phyloP scores from a whole-genome alignment of 352 stramenopile genomes.

The Phytophthora cactorum region DNA sequence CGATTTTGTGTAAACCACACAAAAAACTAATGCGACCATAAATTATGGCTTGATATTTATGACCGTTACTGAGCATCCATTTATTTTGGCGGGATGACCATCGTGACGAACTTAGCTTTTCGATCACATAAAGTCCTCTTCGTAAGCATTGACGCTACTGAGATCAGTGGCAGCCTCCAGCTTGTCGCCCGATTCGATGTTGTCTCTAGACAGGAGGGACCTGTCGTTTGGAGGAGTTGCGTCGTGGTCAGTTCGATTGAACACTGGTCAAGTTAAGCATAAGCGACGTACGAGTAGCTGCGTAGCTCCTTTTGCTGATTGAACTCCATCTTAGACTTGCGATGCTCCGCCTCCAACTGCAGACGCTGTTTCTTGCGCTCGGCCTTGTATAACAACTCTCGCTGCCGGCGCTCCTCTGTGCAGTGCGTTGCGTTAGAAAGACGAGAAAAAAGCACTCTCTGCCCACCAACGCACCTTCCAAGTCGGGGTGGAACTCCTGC shows the following conservation, averaged over 20 bases:
- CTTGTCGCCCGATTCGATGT: constrained; percentile 57
- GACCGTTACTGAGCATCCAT: too few relatives aligned
- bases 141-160: constrained; percentile 74
- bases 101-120: too few relatives aligned
- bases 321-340: constrained; percentile 61
- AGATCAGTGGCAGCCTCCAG: constrained; percentile 56
- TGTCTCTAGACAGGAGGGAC: constrained; percentile 67
- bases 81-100: too few relatives aligned
- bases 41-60: too few relatives aligned
- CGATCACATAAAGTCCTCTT: constrained; percentile 82
- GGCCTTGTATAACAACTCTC: constrained; percentile 72
- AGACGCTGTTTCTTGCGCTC: constrained; percentile 77
- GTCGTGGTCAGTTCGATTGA: not conserved
- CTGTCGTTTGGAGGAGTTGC: constrained; percentile 24
- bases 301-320: constrained; percentile 80
- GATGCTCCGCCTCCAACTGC: constrained; percentile 53
- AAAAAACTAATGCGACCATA: too few relatives aligned
- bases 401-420: constrained; percentile 67
- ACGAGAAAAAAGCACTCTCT: constrained; percentile 3
- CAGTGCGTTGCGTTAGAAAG: constrained; percentile 11
- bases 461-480: constrained; percentile 60
- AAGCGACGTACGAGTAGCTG: constrained; percentile 73
- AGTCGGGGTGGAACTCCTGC: constrained; percentile 68
- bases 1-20: too few relatives aligned
- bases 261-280: not conserved